A percentile compares a stretch with the other conserved stretches of the same genome.
phyloP scores from a whole-genome alignment of 2,329 filamentous ascomycete genomes.

The Aspergillus texensis region DNA sequence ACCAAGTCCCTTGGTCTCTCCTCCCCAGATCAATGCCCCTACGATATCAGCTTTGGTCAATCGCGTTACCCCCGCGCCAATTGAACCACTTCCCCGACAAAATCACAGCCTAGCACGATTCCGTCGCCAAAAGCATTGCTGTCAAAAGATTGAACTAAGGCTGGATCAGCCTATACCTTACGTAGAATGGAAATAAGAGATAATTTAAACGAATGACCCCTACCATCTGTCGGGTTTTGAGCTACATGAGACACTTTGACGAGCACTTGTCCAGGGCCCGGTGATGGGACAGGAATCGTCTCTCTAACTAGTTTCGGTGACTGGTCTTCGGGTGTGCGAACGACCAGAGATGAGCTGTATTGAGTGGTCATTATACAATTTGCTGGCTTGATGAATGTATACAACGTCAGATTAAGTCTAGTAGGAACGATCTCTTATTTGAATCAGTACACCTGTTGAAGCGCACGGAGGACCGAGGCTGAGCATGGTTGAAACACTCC shows the following conservation, averaged over 20 bases:
- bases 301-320: slow-evolving; percentile 15
- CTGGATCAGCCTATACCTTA: not conserved
- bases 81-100: slow-evolving; percentile 34
- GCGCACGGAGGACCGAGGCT: not conserved
- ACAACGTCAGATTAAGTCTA: not conserved
- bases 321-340: slow-evolving; percentile 12
- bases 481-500: not conserved
- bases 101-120: slow-evolving; percentile 35
- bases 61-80: slow-evolving; percentile 34
- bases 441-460: not conserved
- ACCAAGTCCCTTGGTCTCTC: slow-evolving; percentile 32
- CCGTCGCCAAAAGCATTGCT: slow-evolving; percentile 41
- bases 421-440: not conserved
- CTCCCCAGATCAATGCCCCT: slow-evolving; percentile 36
- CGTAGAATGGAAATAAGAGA: not conserved
- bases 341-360: slow-evolving; percentile 2
- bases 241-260: slow-evolving; percentile 29
- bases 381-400: not conserved
- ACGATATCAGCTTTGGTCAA: slow-evolving; percentile 38
- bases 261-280: slow-evolving; percentile 22
- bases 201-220: not conserved
- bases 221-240: slow-evolving; percentile 29
- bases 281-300: slow-evolving; percentile 11
- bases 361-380: not conserved
- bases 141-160: slow-evolving; percentile 37